Evolutionary conservation across 2,329 filamentous ascomycete species (phyloP), one percentile per base, ranked within the genome.

Genomic region (Boeremia lycopersici): DNA sequence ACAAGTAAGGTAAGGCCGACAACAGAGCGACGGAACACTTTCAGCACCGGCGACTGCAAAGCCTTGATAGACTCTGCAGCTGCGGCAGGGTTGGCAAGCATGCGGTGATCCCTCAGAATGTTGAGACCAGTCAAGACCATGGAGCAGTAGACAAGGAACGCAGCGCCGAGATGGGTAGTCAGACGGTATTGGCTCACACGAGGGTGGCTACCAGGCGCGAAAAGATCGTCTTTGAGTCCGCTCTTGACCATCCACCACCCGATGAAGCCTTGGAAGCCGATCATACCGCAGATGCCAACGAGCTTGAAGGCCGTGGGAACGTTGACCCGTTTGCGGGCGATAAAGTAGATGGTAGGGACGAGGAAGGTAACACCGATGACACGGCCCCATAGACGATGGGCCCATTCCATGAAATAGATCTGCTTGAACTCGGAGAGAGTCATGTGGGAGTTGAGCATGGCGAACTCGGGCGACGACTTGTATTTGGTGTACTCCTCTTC

Each of bases 191-290:
- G 95, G 59, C 89, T 93, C 44, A 99, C 95, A 55, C 95, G 87
- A 0, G 95, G 95, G 74, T 96, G 91, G 52, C 88, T 89, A 11
- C 93, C 95, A 2, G 91, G 89, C 17, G 90, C 90, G 72, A 99
- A 97, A 26, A 99, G 84, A 74, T 99, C 95, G 72, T 98, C 95
- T 74, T 93, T 96, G 59, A 99, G 82, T 1, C 95, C 95, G 10
- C 90, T 96, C 77, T 96, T 96, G 65, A 99, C 95, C 95, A 99
- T 99, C 92, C 95, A 99, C 95, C 95, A 99, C 49, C 95, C 95
- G 61, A 99, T 88, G 69, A 95, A 85, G 39, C 95, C 95, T 76
- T 99, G 95, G 75, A 96, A 95, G 49, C 91, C 95, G 68, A 99
- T 97, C 66, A 98, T 81, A 43, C 84, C 86, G 38, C 91, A 90